A percentile compares a stretch with the other conserved stretches of the same genome.
Conservation (phyloP, 106 monocot species). For the Allium sativum region DNA sequence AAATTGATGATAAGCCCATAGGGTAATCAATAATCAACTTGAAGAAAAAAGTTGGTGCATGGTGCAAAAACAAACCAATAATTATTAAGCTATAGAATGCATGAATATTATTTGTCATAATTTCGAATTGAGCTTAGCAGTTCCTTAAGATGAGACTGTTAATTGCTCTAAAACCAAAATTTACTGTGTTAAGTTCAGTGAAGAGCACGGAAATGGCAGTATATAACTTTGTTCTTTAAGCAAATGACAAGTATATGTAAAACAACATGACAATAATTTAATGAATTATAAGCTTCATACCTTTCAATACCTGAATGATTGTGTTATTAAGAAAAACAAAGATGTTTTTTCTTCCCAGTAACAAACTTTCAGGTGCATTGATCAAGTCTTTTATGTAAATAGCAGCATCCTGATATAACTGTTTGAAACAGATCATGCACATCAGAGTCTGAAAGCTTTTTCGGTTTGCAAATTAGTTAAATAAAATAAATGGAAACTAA, state of each 20-base stretch:
- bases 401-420: constrained; percentile 36
- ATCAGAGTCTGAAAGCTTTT: constrained; percentile 5
- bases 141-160: no score
- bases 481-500: background rate
- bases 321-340: constrained; percentile 44
- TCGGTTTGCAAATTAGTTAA: background rate
- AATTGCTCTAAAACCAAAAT: no score
- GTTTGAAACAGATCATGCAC: background rate
- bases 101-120: no score
- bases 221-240: background rate
- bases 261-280: no score
- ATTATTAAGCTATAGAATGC: no score
- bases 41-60: no score
- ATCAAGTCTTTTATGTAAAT: constrained; percentile 37
- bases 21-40: no score
- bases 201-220: no score
- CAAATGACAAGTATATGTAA: background rate
- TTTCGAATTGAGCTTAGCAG: no score
- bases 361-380: constrained; percentile 39
- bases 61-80: no score
- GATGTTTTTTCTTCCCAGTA: constrained; percentile 41
- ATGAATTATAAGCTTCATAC: constrained; percentile 10
- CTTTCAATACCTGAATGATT: constrained; percentile 43
- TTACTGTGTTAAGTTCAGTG: no score
- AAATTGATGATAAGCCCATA: no score